Evolutionary conservation across 306 rosid genomes (phyloP).

Genomic region (Fragaria nilgerrensis): DNA sequence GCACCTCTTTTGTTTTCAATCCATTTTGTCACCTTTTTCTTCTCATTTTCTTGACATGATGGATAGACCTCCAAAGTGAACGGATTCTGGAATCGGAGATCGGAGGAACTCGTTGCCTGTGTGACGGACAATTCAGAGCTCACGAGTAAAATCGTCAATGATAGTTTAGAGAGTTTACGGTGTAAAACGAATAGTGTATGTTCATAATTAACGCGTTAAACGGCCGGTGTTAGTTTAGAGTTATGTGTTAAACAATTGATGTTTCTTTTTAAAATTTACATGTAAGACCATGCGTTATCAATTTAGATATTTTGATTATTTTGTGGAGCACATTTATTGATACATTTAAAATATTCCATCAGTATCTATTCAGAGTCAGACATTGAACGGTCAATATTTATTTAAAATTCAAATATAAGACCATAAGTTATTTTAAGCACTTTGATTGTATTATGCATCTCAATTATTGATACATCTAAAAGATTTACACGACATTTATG

Average conservation of each 20-base stretch:
- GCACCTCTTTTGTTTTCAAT: background rate
- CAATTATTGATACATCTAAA: background rate
- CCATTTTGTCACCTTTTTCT: background rate
- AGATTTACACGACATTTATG: background rate
- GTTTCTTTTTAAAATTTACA: background rate
- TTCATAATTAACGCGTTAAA: background rate
- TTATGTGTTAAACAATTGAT: background rate
- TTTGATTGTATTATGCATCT: background rate
- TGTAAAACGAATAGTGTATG: rapidly evolving
- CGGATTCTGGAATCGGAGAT: background rate
- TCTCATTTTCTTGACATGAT: background rate
- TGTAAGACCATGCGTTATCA: background rate
- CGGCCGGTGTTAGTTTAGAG: rapidly evolving
- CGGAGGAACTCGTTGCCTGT: background rate
- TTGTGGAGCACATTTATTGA: background rate
- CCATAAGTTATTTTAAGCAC: background rate
- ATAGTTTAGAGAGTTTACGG: background rate
- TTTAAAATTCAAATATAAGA: too few species aligned
- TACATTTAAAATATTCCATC: background rate
- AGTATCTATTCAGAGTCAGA: too few species aligned
- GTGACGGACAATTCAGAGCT: background rate
- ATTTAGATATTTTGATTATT: background rate
- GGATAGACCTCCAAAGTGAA: background rate
- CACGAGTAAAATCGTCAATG: background rate
- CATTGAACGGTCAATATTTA: too few species aligned